Evolutionary conservation across 495 filamentous ascomycete species (phyloP), one percentile per base, ranked within the genome.

Genomic region (Chaetomium tenue): DNA sequence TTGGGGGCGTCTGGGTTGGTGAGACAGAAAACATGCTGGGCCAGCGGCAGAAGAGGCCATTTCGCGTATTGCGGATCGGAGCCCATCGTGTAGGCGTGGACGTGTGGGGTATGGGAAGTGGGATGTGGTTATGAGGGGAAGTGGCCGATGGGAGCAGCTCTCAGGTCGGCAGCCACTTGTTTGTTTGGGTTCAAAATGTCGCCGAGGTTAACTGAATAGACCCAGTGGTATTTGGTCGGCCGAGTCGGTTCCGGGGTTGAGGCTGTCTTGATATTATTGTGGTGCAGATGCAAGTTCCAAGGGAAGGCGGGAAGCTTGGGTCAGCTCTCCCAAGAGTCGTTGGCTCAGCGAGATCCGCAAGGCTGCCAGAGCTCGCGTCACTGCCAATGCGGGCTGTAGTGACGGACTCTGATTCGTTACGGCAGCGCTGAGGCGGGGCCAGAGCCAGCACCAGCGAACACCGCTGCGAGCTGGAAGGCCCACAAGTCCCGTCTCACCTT

Each of bases 1-100:
- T 83, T 79, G 30, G 88, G 74, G 64, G 92, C 87, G 69, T 90
- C 87, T 66, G 92, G 88, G 79, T 96, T 97, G 70, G 91, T 93
- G 80, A 97, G 84, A 75, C 90, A 91, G 84, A 98, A 98, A 80
- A 98, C 93, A 79, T 96, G 88, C 83, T 98, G 95, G 68, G 94
- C 87, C 74, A 98, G 86, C 70, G 89, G 82, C 73, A 98, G 89
- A 74, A 94, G 82, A 60, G 94, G 94, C 78, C 92, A 98, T 77
- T 92, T 93, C 71, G 91, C 89, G 82, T 94, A 98, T 76, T 96
- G 94, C 60, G 92, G 93, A 82, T 98, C 94, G 72, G 91, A 91
- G 71, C 93, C 94, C 94, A 98, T 98, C 60, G 39, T 61, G 39
- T 61, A 66, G 63, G 51, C 40, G 58, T 64, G 57, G 62, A 53